phyloP scores from a whole-genome alignment of 2,329 filamentous ascomycete species.

The Aspergillus terreus region DNA sequence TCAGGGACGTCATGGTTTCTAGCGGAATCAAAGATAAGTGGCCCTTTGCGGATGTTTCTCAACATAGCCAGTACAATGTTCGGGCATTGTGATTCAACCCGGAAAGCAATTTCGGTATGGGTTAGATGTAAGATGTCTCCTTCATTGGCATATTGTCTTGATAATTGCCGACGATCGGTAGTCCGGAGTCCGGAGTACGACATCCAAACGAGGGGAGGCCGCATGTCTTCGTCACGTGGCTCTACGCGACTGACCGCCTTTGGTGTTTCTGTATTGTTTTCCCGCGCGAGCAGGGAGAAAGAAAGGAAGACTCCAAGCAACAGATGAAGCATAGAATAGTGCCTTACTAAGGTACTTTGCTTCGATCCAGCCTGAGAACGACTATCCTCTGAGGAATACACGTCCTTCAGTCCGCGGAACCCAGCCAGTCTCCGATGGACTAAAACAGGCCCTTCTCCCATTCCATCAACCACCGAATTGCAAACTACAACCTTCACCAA shows the following conservation, averaged over 20 bases:
- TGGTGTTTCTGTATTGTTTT: not conserved
- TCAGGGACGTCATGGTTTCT: conserved; percentile 19
- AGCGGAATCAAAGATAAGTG: conserved; percentile 9
- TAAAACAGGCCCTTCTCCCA: not conserved
- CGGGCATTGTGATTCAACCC: conserved; percentile 1
- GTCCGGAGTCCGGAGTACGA: not conserved
- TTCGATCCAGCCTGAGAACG: too few relatives aligned
- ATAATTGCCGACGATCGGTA: too few relatives aligned
- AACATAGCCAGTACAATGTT: not conserved
- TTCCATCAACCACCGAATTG: not conserved
- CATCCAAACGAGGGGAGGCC: not conserved
- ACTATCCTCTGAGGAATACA: too few relatives aligned
- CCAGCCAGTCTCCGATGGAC: not conserved
- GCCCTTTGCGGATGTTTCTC: conserved; percentile 14
- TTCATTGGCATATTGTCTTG: too few relatives aligned
- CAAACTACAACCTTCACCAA: not conserved
- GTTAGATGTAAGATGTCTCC: too few relatives aligned
- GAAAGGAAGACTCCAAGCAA: not conserved
- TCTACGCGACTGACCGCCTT: conserved; percentile 8
- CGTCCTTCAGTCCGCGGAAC: too few relatives aligned
- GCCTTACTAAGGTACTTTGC: too few relatives aligned
- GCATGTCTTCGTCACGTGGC: not conserved
- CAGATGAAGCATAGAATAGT: too few relatives aligned
- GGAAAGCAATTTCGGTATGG: too few relatives aligned
- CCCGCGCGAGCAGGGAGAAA: not conserved